Evolutionary conservation across 257 asterid genomes (phyloP).

Genomic region (Parsonsia alboflavescens): DNA sequence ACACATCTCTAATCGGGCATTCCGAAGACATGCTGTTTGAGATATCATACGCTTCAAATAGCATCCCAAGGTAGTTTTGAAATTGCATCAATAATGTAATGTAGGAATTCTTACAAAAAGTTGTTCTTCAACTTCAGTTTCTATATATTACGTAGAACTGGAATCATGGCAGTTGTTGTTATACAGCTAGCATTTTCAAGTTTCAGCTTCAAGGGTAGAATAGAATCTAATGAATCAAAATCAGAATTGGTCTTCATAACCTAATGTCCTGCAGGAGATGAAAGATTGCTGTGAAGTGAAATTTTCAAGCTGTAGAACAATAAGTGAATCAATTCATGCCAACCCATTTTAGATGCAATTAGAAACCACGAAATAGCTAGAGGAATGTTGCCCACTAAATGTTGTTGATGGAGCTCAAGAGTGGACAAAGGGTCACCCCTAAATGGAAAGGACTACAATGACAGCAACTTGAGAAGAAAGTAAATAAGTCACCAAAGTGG

Average conservation of each 20-base stretch:
- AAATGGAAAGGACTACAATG: too few relatives aligned
- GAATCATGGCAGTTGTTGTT: constrained; percentile 43
- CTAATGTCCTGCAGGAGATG: constrained; percentile 22
- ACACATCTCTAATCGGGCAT: constrained; percentile 23
- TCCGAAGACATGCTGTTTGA: constrained; percentile 20
- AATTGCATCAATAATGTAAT: constrained; percentile 36
- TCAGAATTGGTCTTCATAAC: constrained; percentile 24
- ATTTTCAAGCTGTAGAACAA: constrained; percentile 54
- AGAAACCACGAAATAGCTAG: constrained; percentile 59
- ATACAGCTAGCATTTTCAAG: constrained; percentile 39
- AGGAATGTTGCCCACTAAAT: constrained; percentile 53
- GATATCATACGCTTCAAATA: constrained; percentile 28
- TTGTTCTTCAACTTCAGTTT: constrained; percentile 42
- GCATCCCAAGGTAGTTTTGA: constrained; percentile 45
- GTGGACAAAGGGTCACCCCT: too few relatives aligned
- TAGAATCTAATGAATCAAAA: constrained; percentile 25
- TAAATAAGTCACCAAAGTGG: too few relatives aligned
- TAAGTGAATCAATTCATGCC: constrained; percentile 51
- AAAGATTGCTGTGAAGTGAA: constrained; percentile 29
- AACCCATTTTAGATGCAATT: constrained; percentile 40
- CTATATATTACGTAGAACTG: constrained; percentile 53
- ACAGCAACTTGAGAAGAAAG: too few relatives aligned
- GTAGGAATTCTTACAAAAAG: constrained; percentile 37
- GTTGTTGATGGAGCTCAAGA: too few relatives aligned
- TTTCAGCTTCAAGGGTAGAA: constrained; percentile 32